phyloP scores from a whole-genome alignment of 2,329 filamentous ascomycete species.

The Fusarium graminum region DNA sequence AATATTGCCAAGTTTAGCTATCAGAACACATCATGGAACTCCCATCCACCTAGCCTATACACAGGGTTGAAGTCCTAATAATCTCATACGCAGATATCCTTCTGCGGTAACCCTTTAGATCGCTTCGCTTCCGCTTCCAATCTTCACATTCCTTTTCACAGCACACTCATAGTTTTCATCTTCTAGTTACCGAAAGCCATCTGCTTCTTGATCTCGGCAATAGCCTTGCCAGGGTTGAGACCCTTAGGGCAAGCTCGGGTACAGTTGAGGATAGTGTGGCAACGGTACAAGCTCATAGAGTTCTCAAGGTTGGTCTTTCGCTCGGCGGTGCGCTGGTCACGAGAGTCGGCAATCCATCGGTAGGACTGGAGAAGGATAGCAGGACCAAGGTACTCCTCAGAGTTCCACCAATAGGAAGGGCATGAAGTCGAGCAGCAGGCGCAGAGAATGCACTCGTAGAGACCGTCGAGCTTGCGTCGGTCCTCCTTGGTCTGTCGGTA shows the following conservation, averaged over 20 bases:
- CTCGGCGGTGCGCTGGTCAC: constrained; percentile 89
- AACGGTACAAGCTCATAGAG: constrained; percentile 98
- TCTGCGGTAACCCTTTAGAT: constrained; percentile 43
- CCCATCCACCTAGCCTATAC: constrained; percentile 49
- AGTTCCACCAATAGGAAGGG: constrained; percentile 99
- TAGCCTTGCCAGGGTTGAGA: constrained; percentile 92
- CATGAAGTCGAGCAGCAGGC: constrained; percentile 99
- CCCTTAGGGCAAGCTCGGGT: constrained; percentile 98
- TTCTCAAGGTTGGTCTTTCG: constrained; percentile 95
- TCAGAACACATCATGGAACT: constrained; percentile 48
- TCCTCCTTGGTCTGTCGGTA: constrained; percentile 92
- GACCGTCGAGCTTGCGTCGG: constrained; percentile 94
- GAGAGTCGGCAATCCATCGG: constrained; percentile 95
- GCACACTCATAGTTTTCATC: constrained; percentile 21
- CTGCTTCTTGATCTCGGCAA: constrained; percentile 98
- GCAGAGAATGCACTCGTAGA: constrained; percentile 99
- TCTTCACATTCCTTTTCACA: constrained; percentile 35
- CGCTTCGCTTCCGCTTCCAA: constrained; percentile 31
- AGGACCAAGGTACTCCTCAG: constrained; percentile 97
- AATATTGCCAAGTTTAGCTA: constrained; percentile 47
- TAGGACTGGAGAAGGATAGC: constrained; percentile 98
- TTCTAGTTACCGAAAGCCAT: constrained; percentile 71
- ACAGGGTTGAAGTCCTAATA: constrained; percentile 49
- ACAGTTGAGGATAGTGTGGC: constrained; percentile 99
- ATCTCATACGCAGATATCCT: constrained; percentile 41